Evolutionary conservation across 1,284 basidiomycete genomes (phyloP), one percentile per base, ranked within the genome.

Genomic region (Boletus mariae): DNA sequence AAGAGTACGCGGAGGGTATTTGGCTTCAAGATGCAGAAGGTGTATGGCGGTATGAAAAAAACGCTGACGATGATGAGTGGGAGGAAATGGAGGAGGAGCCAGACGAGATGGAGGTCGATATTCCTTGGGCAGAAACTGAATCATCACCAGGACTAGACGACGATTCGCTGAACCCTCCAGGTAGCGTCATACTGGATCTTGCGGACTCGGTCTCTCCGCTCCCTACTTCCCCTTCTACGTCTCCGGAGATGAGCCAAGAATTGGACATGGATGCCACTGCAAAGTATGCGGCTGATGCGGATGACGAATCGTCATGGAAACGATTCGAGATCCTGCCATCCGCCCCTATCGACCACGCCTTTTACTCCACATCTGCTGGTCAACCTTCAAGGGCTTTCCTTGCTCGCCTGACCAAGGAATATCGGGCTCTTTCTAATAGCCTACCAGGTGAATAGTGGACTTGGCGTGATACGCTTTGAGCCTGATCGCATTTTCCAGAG

Each of bases 261-360:
- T 52, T 64, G 20, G 63, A 66, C n/a, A 61, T 71, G 41, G 67
- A 65, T 26, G 54, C 59, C 54, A 47, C 57, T n/a, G 45, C 53
- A 42, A 66, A 65, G 34, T 53, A 60, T 32, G 45, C 54, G 12
- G 51, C 48, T 37, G 73, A 59, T 12, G 52, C 56, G 28, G 65
- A 66, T 44, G 59, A 58, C 12, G 73, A 73, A 28, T 64, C 73
- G 8, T 64, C 73, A 29, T 93, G 90, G 90, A 82, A 83, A 56
- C 83, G 83, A 23, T 96, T 95, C 65, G 84, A 86, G 53, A 74
- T 94, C 34, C 74, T 92, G 38, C 72, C 91, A 35, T 78, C 82
- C 38, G 85, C 88, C 11, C 93, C 92, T 10, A 61, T 61, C 38
- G 92, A 95, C 62, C 93, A 96, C 61, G 87, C 90, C 12, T 95